Conservation (phyloP, 305 asterid species). For the Rubia balearica region DNA sequence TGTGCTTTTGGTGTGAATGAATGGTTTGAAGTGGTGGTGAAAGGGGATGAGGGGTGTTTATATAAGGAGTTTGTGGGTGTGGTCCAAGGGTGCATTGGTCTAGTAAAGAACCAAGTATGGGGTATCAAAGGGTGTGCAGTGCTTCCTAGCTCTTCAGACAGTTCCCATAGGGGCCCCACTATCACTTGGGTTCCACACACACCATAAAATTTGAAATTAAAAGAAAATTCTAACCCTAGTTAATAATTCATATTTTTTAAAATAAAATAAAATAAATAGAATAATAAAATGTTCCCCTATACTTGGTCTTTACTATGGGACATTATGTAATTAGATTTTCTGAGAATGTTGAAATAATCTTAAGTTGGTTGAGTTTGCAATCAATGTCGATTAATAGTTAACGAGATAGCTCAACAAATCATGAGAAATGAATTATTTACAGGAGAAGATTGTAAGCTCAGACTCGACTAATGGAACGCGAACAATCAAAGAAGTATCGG, state of each 20-base stretch:
- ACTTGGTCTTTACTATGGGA: too few species aligned
- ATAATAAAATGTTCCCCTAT: too few species aligned
- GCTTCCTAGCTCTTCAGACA: conserved; percentile 29
- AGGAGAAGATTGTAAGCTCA: too few species aligned
- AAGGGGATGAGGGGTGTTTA: conserved; percentile 8
- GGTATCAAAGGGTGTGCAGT: conserved; percentile 32
- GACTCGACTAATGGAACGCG: too few species aligned
- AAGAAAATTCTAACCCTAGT: conserved; percentile 1
- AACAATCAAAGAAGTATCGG: too few species aligned
- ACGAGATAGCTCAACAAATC: too few species aligned
- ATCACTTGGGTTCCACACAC: conserved; percentile 24
- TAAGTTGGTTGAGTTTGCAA: too few species aligned
- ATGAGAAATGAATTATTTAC: too few species aligned
- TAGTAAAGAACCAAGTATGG: conserved; percentile 30
- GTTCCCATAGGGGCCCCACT: conserved; percentile 18
- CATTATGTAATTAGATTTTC: too few species aligned
- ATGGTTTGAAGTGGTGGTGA: conserved; percentile 8
- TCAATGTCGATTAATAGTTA: too few species aligned
- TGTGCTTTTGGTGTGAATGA: background rate
- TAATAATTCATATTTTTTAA: background rate
- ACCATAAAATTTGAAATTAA: conserved; percentile 5
- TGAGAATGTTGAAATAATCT: too few species aligned
- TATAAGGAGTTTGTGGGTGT: conserved; percentile 25
- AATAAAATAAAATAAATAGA: too few species aligned
- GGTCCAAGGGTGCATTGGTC: conserved; percentile 31